Base-by-base conservation (phyloP, 208 protist genomes). In the Leishmania arabica region DNA sequence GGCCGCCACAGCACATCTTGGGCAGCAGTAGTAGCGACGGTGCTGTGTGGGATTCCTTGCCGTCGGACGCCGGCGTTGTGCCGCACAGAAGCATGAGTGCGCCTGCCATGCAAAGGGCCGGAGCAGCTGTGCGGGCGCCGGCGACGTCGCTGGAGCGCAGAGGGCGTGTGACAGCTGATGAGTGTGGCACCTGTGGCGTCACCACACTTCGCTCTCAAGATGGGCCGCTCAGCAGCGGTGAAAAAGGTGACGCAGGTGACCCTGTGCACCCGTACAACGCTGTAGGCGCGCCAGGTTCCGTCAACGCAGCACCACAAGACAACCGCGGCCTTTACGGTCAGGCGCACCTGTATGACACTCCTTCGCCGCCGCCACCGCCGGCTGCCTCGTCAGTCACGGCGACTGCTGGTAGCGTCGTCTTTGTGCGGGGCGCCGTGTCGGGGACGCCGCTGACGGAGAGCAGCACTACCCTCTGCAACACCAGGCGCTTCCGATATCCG, bases 241-340 rank as follows among this genome's bases (percentile, higher is more conserved):
- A 51, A 21, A 73, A 21, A 24, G 42, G 27, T 21, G 42, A 73
- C 24, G 40, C 69, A 6, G 27, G 42, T 34, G 31, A 42, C 71
- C 42, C n/a, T 11, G 9, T 54, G 27, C 75, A 84, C 69, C 81
- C 75, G 7, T 84, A 84, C 75, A 80, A 72, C 58, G 68, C 74
- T 21, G 40, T 31, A 9, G 54, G 7, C 27, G 53, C 21, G 31
- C n/a, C 47, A 37, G 49, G 21, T 24, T 75, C n/a, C 17, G n/a
- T 58, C n/a, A 53, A 9, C 49, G 7, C 47, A 9, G 71, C n/a
- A 53, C 9, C 49, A 24, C 49, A 58, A 37, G 71, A 42, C 71
- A 58, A 21, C 49, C 47, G 49, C 37, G 27, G 69, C 40, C 42
- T 51, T 24, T 54, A 60, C 49, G 71, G 71, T 3, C 45, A 47